phyloP scores from a whole-genome alignment of 108 stramenopile genomes.

The Conticribra weissflogii region DNA sequence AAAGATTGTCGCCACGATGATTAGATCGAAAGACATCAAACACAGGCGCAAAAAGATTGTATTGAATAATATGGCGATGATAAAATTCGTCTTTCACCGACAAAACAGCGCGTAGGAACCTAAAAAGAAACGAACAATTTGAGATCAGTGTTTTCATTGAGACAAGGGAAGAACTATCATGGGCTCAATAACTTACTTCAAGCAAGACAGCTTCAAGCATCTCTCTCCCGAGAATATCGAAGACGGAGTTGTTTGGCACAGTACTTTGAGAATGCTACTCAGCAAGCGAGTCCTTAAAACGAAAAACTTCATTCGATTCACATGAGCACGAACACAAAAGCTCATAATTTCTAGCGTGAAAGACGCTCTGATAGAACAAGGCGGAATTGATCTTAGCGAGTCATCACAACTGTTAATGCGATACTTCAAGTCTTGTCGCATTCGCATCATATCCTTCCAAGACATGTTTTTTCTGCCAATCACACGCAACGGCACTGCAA shows the following conservation, averaged over 20 bases:
- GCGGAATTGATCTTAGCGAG: constrained; percentile 47
- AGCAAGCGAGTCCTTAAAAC: constrained; percentile 75
- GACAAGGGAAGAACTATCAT: background rate
- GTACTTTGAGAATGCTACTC: constrained; percentile 63
- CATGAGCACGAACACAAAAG: constrained; percentile 86
- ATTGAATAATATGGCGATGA: constrained; percentile 87
- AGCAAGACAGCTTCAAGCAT: constrained; percentile 77
- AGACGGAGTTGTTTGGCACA: constrained; percentile 39
- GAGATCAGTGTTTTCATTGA: background rate
- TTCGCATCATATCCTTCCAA: constrained; percentile 24
- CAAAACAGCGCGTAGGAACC: constrained; percentile 79
- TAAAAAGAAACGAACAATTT: constrained; percentile 2
- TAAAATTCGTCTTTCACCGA: constrained; percentile 90
- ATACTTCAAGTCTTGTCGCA: constrained; percentile 44
- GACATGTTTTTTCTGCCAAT: constrained; percentile 2
- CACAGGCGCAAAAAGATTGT: constrained; percentile 84
- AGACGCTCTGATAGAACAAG: constrained; percentile 69
- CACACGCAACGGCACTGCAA: constrained; percentile 9
- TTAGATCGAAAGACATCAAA: constrained; percentile 82
- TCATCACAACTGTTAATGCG: constrained; percentile 45
- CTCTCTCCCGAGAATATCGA: constrained; percentile 54
- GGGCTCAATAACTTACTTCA: constrained; percentile 45
- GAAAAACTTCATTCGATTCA: constrained; percentile 85
- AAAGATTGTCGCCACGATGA: constrained; percentile 83
- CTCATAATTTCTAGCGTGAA: constrained; percentile 86